phyloP scores from a whole-genome alignment of 2,329 filamentous ascomycete species.

The Phyllosticta ampelicida region DNA sequence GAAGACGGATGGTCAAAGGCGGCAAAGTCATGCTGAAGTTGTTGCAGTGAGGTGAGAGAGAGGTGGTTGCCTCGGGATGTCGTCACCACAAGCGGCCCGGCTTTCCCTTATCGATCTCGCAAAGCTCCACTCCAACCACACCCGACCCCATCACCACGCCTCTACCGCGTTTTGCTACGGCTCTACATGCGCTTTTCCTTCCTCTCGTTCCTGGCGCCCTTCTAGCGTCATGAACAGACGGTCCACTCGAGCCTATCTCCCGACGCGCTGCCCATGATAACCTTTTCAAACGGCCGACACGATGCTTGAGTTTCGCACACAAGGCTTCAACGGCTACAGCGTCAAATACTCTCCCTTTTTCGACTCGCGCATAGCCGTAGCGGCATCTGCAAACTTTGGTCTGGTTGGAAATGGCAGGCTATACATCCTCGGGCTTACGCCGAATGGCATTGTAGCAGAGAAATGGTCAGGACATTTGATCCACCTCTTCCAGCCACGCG shows the following conservation, averaged over 20 bases:
- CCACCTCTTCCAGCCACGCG: not conserved
- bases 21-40: not conserved
- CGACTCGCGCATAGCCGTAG: conserved; percentile 85
- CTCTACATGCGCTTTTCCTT: conserved; percentile 1
- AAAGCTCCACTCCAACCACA: conserved; percentile 8
- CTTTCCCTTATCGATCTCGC: not conserved
- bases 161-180: not conserved
- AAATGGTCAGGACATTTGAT: conserved; percentile 50
- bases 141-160: conserved; percentile 1
- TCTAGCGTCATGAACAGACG: conserved; percentile 2
- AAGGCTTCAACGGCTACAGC: conserved; percentile 90
- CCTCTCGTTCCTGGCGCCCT: not conserved
- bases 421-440: conserved; percentile 72
- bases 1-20: not conserved
- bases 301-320: conserved; percentile 91
- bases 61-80: conserved; percentile 1
- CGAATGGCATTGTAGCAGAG: conserved; percentile 71
- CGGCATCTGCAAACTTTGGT: conserved; percentile 87
- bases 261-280: conserved; percentile 1
- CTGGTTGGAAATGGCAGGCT: conserved; percentile 91
- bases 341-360: conserved; percentile 99
- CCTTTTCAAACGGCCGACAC: conserved; percentile 14
- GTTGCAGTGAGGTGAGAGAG: not conserved
- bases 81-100: not conserved
- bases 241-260: not conserved